Evolutionary conservation across 805 yeast genomes (phyloP), one percentile per base, ranked within the genome.

Genomic region (Yamadazyma nakazawae): DNA sequence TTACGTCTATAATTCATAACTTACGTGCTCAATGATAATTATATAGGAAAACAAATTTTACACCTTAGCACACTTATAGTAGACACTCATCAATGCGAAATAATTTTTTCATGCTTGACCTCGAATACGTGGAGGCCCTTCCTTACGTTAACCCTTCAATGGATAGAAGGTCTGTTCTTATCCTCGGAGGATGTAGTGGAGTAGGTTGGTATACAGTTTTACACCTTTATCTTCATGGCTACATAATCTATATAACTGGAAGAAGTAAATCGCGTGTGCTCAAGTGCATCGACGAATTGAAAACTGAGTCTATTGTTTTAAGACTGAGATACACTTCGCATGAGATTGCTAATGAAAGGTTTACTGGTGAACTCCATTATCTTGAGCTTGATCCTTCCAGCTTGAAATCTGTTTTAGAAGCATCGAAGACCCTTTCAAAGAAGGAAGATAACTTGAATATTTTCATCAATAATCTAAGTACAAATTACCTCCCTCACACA

Each of bases 181-280:
- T 88, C 26, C 84, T 94, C 0, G 95, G 96, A 1, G 95, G 94
- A 5, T 85, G 83, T 55, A 77, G 85, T 46, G 96, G 96, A 0
- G 78, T 86, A 16, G 96, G 96, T 10, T 88, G 78, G 72, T 85
- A 74, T 60, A 82, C 91, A 0, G 88, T 81, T 8, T 68, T 87
- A 19, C 91, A 87, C 57, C 72, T 88, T 5, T 87, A 84, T 57
- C 68, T 86, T 42, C 96, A 88, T 62, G 96, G 96, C 0, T 85
- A 78, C 59, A 69, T 74, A 8, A 83, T 88, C 2, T 88, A 88
- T 59, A 69, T 88, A 32, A 88, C 86, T 2, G 92, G 95, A 3
- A 68, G 96, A 53, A 81, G 78, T 53, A 69, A 67, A 37, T 65
- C 74, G 12, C 71, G 85, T 48, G 83, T 84, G 4, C 64, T 68